Evolutionary conservation across 164 flowering plant genomes (phyloP).

Genomic region (Stephania cephalantha): DNA sequence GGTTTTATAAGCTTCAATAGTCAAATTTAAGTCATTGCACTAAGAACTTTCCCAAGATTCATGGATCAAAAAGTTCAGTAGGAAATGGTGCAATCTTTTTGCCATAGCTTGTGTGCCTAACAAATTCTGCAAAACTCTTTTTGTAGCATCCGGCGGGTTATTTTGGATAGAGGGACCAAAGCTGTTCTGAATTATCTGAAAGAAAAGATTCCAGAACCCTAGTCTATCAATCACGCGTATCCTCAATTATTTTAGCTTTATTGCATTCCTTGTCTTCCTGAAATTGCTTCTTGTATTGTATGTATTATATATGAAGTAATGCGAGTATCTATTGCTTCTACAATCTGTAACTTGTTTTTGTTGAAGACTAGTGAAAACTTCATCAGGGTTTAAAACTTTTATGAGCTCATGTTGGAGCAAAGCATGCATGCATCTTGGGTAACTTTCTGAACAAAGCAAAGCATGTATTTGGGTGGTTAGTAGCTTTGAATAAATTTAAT

Average conservation of each 20-base stretch:
- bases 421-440: no score
- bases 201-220: constrained; percentile 54
- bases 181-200: constrained; percentile 69
- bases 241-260: neutral
- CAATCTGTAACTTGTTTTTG: neutral
- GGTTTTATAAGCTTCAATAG: neutral
- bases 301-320: neutral
- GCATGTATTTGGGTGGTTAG: no score
- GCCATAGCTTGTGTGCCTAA: neutral
- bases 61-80: neutral
- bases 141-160: constrained; percentile 75
- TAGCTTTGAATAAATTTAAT: no score
- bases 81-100: neutral
- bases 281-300: neutral
- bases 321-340: neutral
- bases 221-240: neutral
- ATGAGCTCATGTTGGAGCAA: no score
- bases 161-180: constrained; percentile 87
- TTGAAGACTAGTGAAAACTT: neutral
- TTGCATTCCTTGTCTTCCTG: constrained; percentile 1
- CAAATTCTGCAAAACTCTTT: neutral
- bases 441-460: no score
- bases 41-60: neutral
- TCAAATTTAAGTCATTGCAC: neutral
- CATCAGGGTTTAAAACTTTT: neutral